Evolutionary conservation across 2,329 filamentous ascomycete genomes (phyloP).

Genomic region (Fusarium begoniae): DNA sequence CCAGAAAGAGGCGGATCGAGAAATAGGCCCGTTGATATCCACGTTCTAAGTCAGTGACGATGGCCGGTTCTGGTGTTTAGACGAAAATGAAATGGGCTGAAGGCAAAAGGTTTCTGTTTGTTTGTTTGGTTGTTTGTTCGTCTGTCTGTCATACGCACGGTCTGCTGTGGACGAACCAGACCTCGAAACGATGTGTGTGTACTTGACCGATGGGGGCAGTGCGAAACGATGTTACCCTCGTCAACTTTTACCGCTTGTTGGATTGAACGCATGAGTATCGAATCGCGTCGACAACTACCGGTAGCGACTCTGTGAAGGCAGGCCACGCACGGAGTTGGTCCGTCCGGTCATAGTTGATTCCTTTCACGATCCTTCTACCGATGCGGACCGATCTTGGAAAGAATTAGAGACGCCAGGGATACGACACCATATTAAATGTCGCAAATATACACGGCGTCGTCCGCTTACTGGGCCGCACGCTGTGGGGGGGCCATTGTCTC

Average conservation of each 20-base stretch:
- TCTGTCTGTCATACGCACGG: not conserved
- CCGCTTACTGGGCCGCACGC: constrained; percentile 8
- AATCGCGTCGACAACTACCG: not conserved
- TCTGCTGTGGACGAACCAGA: not conserved
- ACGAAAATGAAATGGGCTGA: not conserved
- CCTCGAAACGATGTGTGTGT: not conserved
- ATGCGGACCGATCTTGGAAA: constrained; percentile 21
- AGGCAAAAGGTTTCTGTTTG: not conserved
- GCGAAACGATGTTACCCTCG: not conserved
- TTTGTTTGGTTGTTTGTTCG: not conserved
- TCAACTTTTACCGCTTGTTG: constrained; percentile 19
- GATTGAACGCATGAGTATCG: not conserved
- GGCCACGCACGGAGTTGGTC: not conserved
- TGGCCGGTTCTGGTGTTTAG: not conserved
- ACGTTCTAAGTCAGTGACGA: not conserved
- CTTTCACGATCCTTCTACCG: not conserved
- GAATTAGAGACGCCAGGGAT: not conserved
- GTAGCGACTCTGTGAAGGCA: not conserved
- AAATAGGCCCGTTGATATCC: not conserved
- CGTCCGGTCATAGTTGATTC: constrained; percentile 15
- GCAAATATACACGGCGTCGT: constrained; percentile 16
- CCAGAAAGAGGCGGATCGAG: not conserved
- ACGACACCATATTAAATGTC: constrained; percentile 7
- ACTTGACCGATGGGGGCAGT: not conserved
- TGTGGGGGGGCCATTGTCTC: not conserved